phyloP scores from a whole-genome alignment of 495 filamentous ascomycete genomes.

The Entonaema liquescens region DNA sequence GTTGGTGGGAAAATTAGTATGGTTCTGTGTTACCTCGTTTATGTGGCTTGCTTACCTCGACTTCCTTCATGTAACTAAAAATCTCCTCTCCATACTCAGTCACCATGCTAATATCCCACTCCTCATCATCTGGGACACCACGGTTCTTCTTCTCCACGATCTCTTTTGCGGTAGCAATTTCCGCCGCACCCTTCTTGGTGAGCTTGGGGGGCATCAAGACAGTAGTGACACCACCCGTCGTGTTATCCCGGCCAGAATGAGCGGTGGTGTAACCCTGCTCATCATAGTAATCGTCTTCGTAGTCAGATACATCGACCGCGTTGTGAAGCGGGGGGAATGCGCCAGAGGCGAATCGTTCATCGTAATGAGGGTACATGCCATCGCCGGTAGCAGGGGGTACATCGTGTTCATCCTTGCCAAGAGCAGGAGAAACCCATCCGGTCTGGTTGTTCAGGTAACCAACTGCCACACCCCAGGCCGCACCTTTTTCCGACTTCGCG shows the following conservation, averaged over 20 bases:
- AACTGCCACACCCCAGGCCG: not conserved
- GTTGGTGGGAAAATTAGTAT: constrained; percentile 34
- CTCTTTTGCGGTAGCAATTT: constrained; percentile 73
- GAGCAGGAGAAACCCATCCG: constrained; percentile 4
- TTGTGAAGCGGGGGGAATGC: constrained; percentile 4
- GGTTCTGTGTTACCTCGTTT: not conserved
- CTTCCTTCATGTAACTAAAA: constrained; percentile 84
- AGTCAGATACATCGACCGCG: constrained; percentile 50
- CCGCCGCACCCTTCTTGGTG: constrained; percentile 66
- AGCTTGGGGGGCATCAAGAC: constrained; percentile 74
- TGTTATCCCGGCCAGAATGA: constrained; percentile 80
- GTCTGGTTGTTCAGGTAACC: not conserved
- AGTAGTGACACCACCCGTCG: constrained; percentile 72
- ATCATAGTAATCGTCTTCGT: constrained; percentile 79
- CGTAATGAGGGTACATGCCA: constrained; percentile 3
- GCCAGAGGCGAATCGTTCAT: not conserved
- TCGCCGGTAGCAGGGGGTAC: not conserved
- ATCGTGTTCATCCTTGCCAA: not conserved
- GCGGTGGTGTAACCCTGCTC: constrained; percentile 83
- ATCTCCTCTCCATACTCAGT: constrained; percentile 96
- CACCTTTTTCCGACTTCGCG: constrained; percentile 8
- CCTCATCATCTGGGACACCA: constrained; percentile 78
- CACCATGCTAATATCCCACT: constrained; percentile 97
- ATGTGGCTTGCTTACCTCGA: constrained; percentile 73
- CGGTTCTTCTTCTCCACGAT: constrained; percentile 67